Evolutionary conservation across 495 filamentous ascomycete genomes (phyloP), one percentile per base, ranked within the genome.

Genomic region (Evansstolkia leycettana): DNA sequence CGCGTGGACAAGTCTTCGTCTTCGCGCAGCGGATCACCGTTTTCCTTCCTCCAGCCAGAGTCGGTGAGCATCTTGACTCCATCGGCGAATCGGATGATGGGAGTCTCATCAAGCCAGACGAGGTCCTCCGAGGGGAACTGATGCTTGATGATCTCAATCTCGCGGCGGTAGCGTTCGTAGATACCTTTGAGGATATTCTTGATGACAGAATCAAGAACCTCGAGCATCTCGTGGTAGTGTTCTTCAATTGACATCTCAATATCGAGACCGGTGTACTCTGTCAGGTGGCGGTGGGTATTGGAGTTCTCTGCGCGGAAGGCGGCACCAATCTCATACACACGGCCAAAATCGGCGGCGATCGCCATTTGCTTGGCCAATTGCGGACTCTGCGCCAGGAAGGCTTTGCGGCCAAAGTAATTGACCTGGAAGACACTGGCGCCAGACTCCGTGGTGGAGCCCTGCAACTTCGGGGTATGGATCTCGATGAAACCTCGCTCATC

Each of bases 291-390:
- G 42, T 92, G 85, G 0, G 89, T 94, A 47, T 94, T 94, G 28
- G 78, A 84, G 60, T 95, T 94, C 64, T 94, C 87, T 2, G 89
- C 89, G 39, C 85, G 74, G 71, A 94, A 95, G 3, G 94, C 86
- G 0, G 82, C 79, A 2, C 83, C 84, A 31, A 93, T 80, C 51
- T 88, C 80, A 50, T 84, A 94, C 12, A 95, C 88, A 36, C 81
- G 77, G 49, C 84, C 77, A 42, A 89, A 76, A 33, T 90, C 88
- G 31, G 85, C 82, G 10, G 86, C 83, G 41, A 94, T 90, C 38
- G 84, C 77, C 70, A 89, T 84, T 51, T 96, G 89, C 62, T 96
- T 94, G 39, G 90, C 88, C 40, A 96, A 72, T 55, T 96, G 89
- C 16, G 89, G 87, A 24, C 80, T 87, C 54, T 94, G 88, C 8